Evolutionary conservation across 148 eudicot species (phyloP), one percentile per base, ranked within the genome.

Genomic region (Tetragonia tetragonoides): DNA sequence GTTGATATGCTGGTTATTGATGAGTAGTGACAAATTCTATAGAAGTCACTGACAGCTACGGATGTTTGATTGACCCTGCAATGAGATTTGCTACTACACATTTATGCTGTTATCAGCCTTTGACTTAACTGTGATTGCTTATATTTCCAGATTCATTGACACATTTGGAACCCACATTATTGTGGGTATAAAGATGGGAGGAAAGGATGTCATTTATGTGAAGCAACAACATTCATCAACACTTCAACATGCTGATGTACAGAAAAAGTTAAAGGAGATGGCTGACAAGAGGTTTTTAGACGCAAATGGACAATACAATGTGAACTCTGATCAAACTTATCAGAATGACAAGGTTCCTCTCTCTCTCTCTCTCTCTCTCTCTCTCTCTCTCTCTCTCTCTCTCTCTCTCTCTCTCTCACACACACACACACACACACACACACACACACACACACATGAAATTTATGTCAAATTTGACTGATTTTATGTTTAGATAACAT

Each of bases 111-210:
- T 21, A 72, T 72, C 37, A 63, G 73, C 23, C 34, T 77, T 23
- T 66, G 3, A 47, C 11, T 61, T 68, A 46, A 51, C 74, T 71
- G n/a, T 20, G 68, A 34, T 24, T 74, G n/a, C 70, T 76, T 68
- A 41, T 81, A 24, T 73, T 47, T 76, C 54, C 88, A 95, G 99
- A 87, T 95, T 95, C 80, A 95, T 95, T 81, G 93, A 90, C 47
- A 85, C 83, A 61, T 95, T 90, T 83, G 99, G 99, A 78, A 95
- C 97, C 60, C 99, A 95, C 83, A 85, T 95, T 73, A 86, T 95
- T 81, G 99, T 90, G 77, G 99, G 97, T 69, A 78, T 93, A 54
- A 95, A 91, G 88, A 93, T 95, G 99, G 99, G 99, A 80, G 99
- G 99, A 51, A 95, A 95, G 79, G 99, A 95, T 90, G 97, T 95